Evolutionary conservation across 2,329 filamentous ascomycete species (phyloP).

Genomic region (Xylariales sp.): DNA sequence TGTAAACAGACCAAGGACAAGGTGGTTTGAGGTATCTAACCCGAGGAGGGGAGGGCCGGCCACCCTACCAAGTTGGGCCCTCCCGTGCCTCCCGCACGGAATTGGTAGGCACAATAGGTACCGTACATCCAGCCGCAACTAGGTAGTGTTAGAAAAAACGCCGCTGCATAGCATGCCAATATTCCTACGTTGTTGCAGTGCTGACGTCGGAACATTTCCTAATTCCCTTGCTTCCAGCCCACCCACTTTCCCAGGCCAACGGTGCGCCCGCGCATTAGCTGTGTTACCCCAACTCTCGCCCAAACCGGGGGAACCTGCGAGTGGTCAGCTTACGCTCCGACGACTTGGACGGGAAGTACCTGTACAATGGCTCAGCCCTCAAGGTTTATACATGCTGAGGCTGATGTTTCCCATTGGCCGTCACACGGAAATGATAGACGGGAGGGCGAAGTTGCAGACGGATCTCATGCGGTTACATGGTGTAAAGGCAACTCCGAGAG

Average conservation of each 20-base stretch:
- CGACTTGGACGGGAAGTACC: slow-evolving; percentile 20
- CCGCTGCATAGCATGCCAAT: slow-evolving; percentile 12
- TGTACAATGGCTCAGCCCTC: slow-evolving; percentile 18
- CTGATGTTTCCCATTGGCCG: slow-evolving; percentile 20
- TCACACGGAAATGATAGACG: slow-evolving; percentile 19
- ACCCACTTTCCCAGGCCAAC: slow-evolving; percentile 27
- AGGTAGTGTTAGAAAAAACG: too few species aligned
- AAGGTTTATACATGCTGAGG: slow-evolving; percentile 22
- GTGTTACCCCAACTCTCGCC: slow-evolving; percentile 12
- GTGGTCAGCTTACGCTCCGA: slow-evolving; percentile 36
- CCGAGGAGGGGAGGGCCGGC: slow-evolving; percentile 20
- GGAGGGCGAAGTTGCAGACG: slow-evolving; percentile 10
- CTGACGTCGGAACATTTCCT: slow-evolving; percentile 30
- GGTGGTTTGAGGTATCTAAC: slow-evolving; percentile 13
- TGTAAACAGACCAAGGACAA: not conserved
- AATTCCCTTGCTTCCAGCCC: slow-evolving; percentile 16
- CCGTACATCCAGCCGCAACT: slow-evolving; percentile 29
- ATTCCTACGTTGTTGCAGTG: slow-evolving; percentile 18
- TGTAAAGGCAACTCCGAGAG: slow-evolving; percentile 32
- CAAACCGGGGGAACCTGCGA: slow-evolving; percentile 31
- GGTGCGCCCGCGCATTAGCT: slow-evolving; percentile 28
- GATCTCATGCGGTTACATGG: slow-evolving; percentile 24
- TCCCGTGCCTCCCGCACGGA: not conserved
- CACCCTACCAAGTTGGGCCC: not conserved
- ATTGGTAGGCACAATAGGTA: slow-evolving; percentile 28